Evolutionary conservation across 2,329 filamentous ascomycete species (phyloP).

Genomic region (Phialemonium atrogriseum): DNA sequence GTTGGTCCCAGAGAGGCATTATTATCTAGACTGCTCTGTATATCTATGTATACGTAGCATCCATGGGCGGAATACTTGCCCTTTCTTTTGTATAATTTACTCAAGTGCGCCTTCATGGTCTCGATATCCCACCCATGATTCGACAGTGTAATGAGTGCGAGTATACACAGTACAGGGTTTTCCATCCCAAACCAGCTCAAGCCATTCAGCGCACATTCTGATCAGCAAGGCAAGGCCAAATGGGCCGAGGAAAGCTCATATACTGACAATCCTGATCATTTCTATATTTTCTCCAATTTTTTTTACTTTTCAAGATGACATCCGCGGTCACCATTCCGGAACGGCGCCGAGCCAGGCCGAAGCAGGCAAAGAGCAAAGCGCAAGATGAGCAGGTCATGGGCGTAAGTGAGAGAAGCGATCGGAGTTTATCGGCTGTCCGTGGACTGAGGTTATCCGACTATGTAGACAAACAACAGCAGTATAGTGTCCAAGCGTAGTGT

Average conservation of each 20-base stretch:
- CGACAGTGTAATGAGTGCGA: no score
- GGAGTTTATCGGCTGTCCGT: no score
- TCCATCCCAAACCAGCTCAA: no score
- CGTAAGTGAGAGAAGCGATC: conserved; percentile 2
- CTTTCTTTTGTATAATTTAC: background rate
- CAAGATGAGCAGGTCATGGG: conserved; percentile 4
- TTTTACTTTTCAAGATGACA: conserved; percentile 1
- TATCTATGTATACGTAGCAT: conserved; percentile 5
- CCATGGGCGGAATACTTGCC: background rate
- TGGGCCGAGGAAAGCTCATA: background rate
- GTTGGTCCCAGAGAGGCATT: conserved; percentile 71
- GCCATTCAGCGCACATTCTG: no score
- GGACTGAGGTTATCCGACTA: no score
- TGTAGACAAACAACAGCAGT: conserved; percentile 84
- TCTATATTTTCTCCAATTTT: no score
- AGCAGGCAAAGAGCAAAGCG: conserved; percentile 1
- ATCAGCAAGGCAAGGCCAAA: no score
- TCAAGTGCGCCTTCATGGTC: no score
- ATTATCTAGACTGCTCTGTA: conserved; percentile 35
- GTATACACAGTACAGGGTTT: no score
- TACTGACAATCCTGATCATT: background rate
- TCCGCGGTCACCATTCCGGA: no score
- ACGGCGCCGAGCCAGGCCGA: no score
- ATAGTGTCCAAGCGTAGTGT: conserved; percentile 91
- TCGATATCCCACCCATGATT: no score